phyloP scores from a whole-genome alignment of 2,329 filamentous ascomycete species.

The Tolypocladium cylindrosporum region DNA sequence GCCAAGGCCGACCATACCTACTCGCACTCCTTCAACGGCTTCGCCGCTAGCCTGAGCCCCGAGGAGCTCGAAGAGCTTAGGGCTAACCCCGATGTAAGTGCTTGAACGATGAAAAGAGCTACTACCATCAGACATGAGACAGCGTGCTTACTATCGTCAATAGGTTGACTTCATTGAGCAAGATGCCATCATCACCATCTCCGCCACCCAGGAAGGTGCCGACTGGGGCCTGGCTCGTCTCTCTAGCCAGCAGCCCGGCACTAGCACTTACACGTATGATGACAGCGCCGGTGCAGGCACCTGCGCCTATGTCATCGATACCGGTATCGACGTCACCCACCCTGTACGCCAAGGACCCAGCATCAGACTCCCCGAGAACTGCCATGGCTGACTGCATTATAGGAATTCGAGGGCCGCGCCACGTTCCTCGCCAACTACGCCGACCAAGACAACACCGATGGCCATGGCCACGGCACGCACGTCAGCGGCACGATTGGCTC shows the following conservation, averaged over 20 bases:
- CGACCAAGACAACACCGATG: conserved; percentile 25
- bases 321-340: conserved; percentile 28
- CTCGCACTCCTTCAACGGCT: conserved; percentile 15
- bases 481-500: conserved; percentile 34
- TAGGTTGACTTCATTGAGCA: conserved; percentile 27
- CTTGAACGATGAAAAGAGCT: not conserved
- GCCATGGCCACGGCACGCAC: conserved; percentile 37
- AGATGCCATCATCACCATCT: conserved; percentile 41
- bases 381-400: conserved; percentile 6
- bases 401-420: conserved; percentile 32
- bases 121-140: not conserved
- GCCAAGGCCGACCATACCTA: conserved; percentile 22
- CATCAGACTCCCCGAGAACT: not conserved
- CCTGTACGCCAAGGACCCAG: conserved; percentile 14
- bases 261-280: conserved; percentile 25
- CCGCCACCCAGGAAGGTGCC: conserved; percentile 24
- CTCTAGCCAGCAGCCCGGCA: conserved; percentile 17
- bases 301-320: conserved; percentile 35
- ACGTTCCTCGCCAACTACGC: conserved; percentile 26
- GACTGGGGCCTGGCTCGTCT: conserved; percentile 29
- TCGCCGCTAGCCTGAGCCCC: conserved; percentile 14
- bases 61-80: conserved; percentile 14
- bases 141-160: not conserved
- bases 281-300: conserved; percentile 25
- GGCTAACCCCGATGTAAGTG: conserved; percentile 14